Evolutionary conservation across 2,329 filamentous ascomycete species (phyloP), one percentile per base, ranked within the genome.

Genomic region (Aspergillus aculeatus): DNA sequence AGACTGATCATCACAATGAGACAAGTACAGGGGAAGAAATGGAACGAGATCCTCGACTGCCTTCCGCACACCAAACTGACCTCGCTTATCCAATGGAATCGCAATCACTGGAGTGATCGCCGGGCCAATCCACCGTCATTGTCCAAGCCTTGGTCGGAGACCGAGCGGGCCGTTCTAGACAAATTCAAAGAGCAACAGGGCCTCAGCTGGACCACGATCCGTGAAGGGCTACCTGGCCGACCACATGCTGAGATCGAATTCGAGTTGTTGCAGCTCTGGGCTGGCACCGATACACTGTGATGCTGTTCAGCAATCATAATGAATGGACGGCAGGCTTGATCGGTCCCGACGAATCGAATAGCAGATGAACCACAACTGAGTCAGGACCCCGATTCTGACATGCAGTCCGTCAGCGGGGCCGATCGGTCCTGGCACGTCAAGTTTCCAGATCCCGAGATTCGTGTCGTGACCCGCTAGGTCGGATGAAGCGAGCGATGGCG

Each of bases 181-280:
- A 49, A 52, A 5, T 58, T 76, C 2, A 69, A 68, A 59, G 63
- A 68, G 51, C 57, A 68, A 54, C 56, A 62, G 16, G 71, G 66
- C 53, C 62, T 75, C n/a, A 66, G 65, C 44, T 76, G 74, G 74
- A 21, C 60, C 59, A 63, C 62, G 21, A 68, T 76, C 32, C 66
- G 65, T 47, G 56, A 58, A 19, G 58, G 61, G n/a, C 57, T 77
- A n/a, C 71, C 70, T 6, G 63, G 65, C 31, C 69, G 73, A 23
- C 67, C 70, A 16, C 63, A 64, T 48, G 59, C 65, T 21, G 73
- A 75, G 54, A 65, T 75, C 31, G 73, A 77, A 56, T 71, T 71
- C 59, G 68, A 75, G 53, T 57, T 75, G 56, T 60, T 77, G 58
- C 66, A 67, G 55, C 63, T 70, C 24, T 76, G 72, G 71, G 68